Conservation (phyloP, 2,329 filamentous ascomycete genomes). For the Allantophomopsis lycopodina region DNA sequence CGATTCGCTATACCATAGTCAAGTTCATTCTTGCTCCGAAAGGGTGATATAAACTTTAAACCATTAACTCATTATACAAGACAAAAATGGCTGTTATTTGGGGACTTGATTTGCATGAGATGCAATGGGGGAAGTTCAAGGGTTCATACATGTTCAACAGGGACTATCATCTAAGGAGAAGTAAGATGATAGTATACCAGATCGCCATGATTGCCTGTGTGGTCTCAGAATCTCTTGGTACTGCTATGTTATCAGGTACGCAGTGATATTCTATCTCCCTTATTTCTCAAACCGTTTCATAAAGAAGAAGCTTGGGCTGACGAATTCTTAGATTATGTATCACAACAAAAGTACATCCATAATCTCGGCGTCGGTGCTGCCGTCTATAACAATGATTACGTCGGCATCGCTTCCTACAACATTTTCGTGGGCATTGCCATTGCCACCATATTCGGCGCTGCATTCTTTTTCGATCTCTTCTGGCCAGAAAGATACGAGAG, state of each 20-base stretch:
- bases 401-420: slow-evolving; percentile 41
- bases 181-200: slow-evolving; percentile 46
- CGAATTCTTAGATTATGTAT: slow-evolving; percentile 30
- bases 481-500: slow-evolving; percentile 40
- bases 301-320: not conserved
- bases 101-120: slow-evolving; percentile 40
- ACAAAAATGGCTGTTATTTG: slow-evolving; percentile 32
- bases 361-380: slow-evolving; percentile 21
- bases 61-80: too few species aligned
- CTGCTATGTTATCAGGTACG: slow-evolving; percentile 36
- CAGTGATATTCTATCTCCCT: not conserved
- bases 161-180: slow-evolving; percentile 37
- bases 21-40: too few species aligned
- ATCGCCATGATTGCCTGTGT: slow-evolving; percentile 43
- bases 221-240: slow-evolving; percentile 40
- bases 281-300: not conserved
- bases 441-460: slow-evolving; percentile 41
- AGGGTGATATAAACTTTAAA: too few species aligned
- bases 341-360: slow-evolving; percentile 34
- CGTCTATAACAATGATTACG: slow-evolving; percentile 38
- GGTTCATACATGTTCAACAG: slow-evolving; percentile 42
- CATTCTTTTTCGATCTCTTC: slow-evolving; percentile 49
- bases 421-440: slow-evolving; percentile 43
- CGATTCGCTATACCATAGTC: too few species aligned
- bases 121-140: slow-evolving; percentile 44